phyloP scores from a whole-genome alignment of 306 rosid genomes.

The Dicorynia guianensis region DNA sequence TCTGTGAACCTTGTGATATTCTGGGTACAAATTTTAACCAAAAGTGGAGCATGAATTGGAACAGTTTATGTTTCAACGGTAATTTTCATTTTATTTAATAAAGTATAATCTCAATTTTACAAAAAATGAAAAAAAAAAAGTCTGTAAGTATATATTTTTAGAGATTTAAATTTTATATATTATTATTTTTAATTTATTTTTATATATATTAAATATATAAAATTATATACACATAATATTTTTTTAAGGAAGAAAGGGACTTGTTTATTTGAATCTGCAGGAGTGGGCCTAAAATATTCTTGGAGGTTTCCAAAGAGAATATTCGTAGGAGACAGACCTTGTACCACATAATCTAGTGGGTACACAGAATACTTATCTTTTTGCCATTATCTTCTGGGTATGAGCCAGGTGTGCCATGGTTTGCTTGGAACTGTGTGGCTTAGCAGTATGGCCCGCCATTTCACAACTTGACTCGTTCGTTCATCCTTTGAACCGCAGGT shows the following conservation, averaged over 20 bases:
- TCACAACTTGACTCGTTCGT: background rate
- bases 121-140: too few relatives aligned
- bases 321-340: constrained; percentile 41
- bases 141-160: too few relatives aligned
- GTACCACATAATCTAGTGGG: constrained; percentile 39
- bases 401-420: too few relatives aligned
- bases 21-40: background rate
- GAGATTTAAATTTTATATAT: too few relatives aligned
- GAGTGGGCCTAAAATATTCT: background rate
- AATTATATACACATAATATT: too few relatives aligned
- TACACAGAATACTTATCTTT: constrained; percentile 24
- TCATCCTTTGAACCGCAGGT: background rate
- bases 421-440: too few relatives aligned
- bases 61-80: too few relatives aligned
- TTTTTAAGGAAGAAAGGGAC: constrained; percentile 23
- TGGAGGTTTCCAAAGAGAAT: constrained; percentile 40
- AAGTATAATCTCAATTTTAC: background rate
- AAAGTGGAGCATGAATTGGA: too few relatives aligned
- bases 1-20: too few relatives aligned
- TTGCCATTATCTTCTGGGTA: background rate
- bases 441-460: background rate
- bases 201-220: too few relatives aligned
- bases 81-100: too few relatives aligned
- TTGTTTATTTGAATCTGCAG: constrained; percentile 1
- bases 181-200: too few relatives aligned